A percentile compares a stretch with the other conserved stretches of the same genome.
Conservation (phyloP, 768 basidiomycete genomes). For the Auriscalpium orientale region DNA sequence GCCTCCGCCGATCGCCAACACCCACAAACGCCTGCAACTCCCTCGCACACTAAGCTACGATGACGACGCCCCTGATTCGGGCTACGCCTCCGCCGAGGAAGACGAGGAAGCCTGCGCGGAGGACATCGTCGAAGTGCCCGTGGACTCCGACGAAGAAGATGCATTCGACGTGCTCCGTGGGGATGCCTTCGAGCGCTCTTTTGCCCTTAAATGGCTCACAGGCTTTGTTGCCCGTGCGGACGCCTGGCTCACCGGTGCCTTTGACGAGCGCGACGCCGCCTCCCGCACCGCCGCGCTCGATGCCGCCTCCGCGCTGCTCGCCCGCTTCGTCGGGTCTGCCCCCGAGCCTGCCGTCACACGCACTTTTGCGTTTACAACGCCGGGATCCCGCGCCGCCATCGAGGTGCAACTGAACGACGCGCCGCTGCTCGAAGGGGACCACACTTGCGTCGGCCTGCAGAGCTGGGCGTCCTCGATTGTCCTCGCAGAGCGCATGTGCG, state of each 20-base stretch:
- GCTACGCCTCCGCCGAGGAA: conserved; percentile 58
- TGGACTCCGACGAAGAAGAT: conserved; percentile 20
- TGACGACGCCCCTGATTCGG: conserved; percentile 55
- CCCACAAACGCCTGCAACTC: conserved; percentile 14
- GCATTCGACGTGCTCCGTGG: conserved; percentile 40
- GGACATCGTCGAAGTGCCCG: too few species aligned
- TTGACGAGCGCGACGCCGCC: conserved; percentile 26
- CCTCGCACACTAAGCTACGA: conserved; percentile 29
- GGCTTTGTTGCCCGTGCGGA: conserved; percentile 58
- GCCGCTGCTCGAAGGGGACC: conserved; percentile 52
- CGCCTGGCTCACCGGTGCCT: conserved; percentile 31
- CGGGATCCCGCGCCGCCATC: conserved; percentile 19
- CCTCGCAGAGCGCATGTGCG: conserved; percentile 56
- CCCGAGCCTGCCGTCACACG: conserved; percentile 40
- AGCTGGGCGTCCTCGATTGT: conserved; percentile 79
- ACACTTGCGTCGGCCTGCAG: conserved; percentile 76
- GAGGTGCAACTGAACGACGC: conserved; percentile 63
- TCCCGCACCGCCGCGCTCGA: conserved; percentile 42
- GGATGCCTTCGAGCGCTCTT: conserved; percentile 61
- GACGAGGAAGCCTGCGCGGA: conserved; percentile 15
- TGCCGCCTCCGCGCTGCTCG: conserved; percentile 50
- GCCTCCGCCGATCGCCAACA: conserved; percentile 19
- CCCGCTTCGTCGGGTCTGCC: conserved; percentile 38
- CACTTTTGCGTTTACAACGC: conserved; percentile 39
- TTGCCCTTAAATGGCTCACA: conserved; percentile 69